A percentile compares a stretch with the other conserved stretches of the same genome.
Evolutionary conservation across 1,284 basidiomycete genomes (phyloP).

Genomic region (Ceratobasidium sp.): DNA sequence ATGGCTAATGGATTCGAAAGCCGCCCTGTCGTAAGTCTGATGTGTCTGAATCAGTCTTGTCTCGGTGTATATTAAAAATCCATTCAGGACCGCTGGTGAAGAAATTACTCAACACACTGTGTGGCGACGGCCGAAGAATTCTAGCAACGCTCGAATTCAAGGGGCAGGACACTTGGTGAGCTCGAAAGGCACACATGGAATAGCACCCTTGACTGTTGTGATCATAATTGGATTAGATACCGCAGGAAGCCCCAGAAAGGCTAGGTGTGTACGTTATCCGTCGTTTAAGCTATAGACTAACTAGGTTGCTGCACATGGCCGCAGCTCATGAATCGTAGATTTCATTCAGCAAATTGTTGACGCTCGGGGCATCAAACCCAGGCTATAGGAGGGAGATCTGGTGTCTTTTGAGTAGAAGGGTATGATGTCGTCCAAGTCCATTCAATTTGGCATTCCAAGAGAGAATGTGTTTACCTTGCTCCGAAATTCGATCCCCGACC

Average conservation of each 20-base stretch:
- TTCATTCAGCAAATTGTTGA: neutral
- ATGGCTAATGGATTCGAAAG: constrained; percentile 60
- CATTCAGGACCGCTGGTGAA: constrained; percentile 52
- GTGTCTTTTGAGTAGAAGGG: neutral
- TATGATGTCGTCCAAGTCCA: neutral
- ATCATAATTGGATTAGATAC: constrained; percentile 42
- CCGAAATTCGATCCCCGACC: neutral
- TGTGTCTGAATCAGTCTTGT: neutral
- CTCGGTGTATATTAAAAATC: constrained; percentile 41
- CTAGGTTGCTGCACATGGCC: neutral
- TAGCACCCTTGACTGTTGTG: neutral
- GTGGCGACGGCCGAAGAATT: constrained; percentile 66
- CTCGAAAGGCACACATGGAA: constrained; percentile 32
- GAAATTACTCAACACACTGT: constrained; percentile 57
- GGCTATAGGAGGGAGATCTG: neutral
- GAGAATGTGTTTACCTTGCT: neutral
- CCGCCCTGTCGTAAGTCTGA: constrained; percentile 43
- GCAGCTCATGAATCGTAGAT: constrained; percentile 30
- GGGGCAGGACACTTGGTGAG: constrained; percentile 67
- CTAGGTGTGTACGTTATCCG: constrained; percentile 44
- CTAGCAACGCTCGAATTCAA: constrained; percentile 63
- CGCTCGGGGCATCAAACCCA: neutral
- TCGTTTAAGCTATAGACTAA: constrained; percentile 6
- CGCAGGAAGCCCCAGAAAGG: constrained; percentile 47
- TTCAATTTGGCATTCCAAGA: neutral